Conservation (phyloP, 108 stramenopile species). For the Fragilaria crotonensis region DNA sequence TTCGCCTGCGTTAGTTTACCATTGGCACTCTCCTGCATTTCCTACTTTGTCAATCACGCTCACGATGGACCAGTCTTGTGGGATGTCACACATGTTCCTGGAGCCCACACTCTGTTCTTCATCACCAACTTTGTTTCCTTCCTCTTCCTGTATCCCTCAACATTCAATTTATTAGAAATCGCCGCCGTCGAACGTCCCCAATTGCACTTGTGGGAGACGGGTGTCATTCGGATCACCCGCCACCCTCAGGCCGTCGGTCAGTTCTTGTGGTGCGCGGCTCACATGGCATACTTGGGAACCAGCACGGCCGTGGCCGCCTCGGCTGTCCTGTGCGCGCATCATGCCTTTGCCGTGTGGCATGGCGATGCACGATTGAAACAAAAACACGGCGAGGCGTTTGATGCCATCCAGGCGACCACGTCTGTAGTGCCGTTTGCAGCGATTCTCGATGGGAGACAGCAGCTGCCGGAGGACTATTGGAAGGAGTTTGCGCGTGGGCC, state of each 20-base stretch:
- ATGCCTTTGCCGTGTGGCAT: conserved; percentile 89
- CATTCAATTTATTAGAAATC: conserved; percentile 93
- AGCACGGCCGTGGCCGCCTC: conserved; percentile 63
- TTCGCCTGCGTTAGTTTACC: conserved; percentile 88
- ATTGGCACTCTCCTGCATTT: conserved; percentile 85
- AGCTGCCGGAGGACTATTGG: conserved; percentile 80
- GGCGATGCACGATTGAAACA: conserved; percentile 84
- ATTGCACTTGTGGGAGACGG: conserved; percentile 92
- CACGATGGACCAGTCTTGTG: conserved; percentile 90
- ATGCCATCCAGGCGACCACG: conserved; percentile 67
- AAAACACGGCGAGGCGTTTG: conserved; percentile 77
- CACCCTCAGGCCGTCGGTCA: conserved; percentile 96
- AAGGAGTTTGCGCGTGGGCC: conserved; percentile 90
- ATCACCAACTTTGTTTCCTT: conserved; percentile 77
- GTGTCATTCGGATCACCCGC: conserved; percentile 90
- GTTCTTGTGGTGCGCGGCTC: conserved; percentile 88
- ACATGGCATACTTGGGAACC: conserved; percentile 86
- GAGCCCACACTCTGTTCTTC: conserved; percentile 57
- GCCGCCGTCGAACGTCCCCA: conserved; percentile 78
- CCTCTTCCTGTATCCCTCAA: conserved; percentile 90
- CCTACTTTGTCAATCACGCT: conserved; percentile 90
- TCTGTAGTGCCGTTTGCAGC: conserved; percentile 87
- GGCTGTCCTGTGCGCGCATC: conserved; percentile 83
- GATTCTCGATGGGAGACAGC: conserved; percentile 83
- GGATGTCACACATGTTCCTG: conserved; percentile 52